Percentiles rank a stretch among this genome's conserved stretches.
Evolutionary conservation across 2,329 filamentous ascomycete species (phyloP).

Genomic region (Neurospora sp.): DNA sequence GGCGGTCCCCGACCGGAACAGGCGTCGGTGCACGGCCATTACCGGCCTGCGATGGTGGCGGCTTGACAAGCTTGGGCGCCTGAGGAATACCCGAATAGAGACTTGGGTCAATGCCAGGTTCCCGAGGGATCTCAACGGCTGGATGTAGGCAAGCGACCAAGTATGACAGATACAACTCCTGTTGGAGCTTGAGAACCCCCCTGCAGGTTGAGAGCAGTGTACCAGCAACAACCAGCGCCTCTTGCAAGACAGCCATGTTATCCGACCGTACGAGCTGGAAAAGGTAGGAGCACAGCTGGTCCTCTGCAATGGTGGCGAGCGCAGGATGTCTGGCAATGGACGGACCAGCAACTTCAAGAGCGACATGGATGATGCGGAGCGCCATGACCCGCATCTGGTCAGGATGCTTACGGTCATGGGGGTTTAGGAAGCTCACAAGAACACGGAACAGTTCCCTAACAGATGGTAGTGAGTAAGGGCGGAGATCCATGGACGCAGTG

Average conservation of each 20-base stretch:
- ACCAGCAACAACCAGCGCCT: constrained; percentile 83
- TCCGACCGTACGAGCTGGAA: constrained; percentile 96
- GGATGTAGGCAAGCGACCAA: constrained; percentile 89
- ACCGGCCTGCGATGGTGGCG: constrained; percentile 56
- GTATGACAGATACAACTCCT: constrained; percentile 92
- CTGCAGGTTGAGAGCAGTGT: constrained; percentile 87
- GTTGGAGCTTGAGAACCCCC: constrained; percentile 84
- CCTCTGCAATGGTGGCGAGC: constrained; percentile 77
- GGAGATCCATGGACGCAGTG: constrained; percentile 48
- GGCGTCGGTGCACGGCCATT: constrained; percentile 76
- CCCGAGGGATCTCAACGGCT: constrained; percentile 84
- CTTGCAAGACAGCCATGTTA: constrained; percentile 88
- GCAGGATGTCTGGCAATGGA: constrained; percentile 90
- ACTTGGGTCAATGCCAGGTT: constrained; percentile 80
- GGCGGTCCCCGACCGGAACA: constrained; percentile 82
- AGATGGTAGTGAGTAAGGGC: constrained; percentile 86
- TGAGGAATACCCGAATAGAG: constrained; percentile 91
- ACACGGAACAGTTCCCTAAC: constrained; percentile 92
- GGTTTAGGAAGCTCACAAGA: constrained; percentile 84
- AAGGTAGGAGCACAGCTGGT: constrained; percentile 84
- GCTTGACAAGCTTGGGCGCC: constrained; percentile 77
- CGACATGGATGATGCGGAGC: constrained; percentile 90
- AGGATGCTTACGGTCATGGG: constrained; percentile 83
- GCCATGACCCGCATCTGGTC: constrained; percentile 98
- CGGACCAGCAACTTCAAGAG: constrained; percentile 88